Evolutionary conservation across 2,329 filamentous ascomycete genomes (phyloP), one percentile per base, ranked within the genome.

Genomic region (Colletotrichum lentis): DNA sequence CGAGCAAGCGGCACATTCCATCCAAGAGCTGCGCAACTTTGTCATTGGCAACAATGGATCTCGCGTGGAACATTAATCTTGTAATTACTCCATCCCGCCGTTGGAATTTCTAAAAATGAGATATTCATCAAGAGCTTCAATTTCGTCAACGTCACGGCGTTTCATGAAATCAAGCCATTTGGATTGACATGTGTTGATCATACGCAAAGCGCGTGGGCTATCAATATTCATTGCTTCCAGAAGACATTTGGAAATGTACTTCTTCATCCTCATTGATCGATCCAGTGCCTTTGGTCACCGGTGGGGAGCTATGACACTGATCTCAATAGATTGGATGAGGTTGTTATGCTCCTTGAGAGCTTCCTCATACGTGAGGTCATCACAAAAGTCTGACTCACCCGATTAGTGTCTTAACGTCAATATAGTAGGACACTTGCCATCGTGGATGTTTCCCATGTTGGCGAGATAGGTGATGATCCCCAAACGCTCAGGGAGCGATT

Each of bases 1-100:
- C 76, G 4, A 78, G 60, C 2, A 76, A 55, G 20, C 18, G 22
- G 0, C 57, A 55, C 50, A 66, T 62, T 2, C 16, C 24, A 14
- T 56, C 43, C 22, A 66, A 24, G 18, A 14, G 24, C 12, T 55
- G 49, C 1, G 31, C 22, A 5, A 20, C 3, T 0, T 53, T 18
- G 7, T 22, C 47, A 3, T 7, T 16, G 4, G 43, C 22, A 7
- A 18, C 3, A 2, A 57, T 16, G 12, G 52, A 57, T 18, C 62
- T 62, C 16, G 69, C 54, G 1, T 56, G 54, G 7, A 54, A 12
- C 69, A 75, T 73, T 3, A 75, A 43, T 2, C 67, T 52, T 2
- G 53, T 37, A 12, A 72, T 55, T 24, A 66, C 63, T 62, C 57
- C 63, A 66, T 66, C 5, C 64, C 64, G 5, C 64, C 59, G 41